phyloP scores from a whole-genome alignment of 2,329 filamentous ascomycete genomes.

The Rutstroemia sydowiana region DNA sequence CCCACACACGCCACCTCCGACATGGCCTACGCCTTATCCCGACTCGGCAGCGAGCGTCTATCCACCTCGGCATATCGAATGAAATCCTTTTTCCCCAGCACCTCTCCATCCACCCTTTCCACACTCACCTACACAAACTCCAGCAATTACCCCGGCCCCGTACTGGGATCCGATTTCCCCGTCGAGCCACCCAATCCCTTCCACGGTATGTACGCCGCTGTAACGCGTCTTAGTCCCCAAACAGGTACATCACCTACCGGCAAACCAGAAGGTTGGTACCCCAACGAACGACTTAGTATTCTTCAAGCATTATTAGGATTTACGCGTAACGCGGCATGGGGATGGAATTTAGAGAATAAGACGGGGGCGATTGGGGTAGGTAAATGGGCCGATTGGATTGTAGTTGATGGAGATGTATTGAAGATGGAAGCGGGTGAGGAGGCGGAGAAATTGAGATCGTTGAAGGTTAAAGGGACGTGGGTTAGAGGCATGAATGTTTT shows the following conservation, averaged over 20 bases:
- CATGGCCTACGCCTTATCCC: constrained; percentile 56
- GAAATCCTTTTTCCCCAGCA: constrained; percentile 47
- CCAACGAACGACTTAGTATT: constrained; percentile 49
- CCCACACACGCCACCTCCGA: constrained; percentile 67
- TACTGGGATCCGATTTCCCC: constrained; percentile 65
- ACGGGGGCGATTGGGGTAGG: constrained; percentile 53
- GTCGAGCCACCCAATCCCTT: constrained; percentile 63
- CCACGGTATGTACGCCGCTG: constrained; percentile 61
- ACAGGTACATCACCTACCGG: constrained; percentile 45
- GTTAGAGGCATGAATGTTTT: constrained; percentile 43
- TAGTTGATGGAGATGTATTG: constrained; percentile 53
- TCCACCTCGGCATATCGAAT: constrained; percentile 56
- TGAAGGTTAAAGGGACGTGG: constrained; percentile 61
- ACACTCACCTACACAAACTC: too few species aligned
- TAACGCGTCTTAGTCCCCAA: constrained; percentile 51
- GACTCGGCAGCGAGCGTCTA: constrained; percentile 51
- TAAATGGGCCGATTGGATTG: constrained; percentile 62
- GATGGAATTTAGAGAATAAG: constrained; percentile 49
- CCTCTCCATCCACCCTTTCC: too few species aligned
- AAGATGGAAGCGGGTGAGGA: constrained; percentile 13
- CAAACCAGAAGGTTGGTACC: constrained; percentile 45
- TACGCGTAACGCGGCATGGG: constrained; percentile 51
- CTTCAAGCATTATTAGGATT: constrained; percentile 57
- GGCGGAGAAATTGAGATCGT: constrained; percentile 42
- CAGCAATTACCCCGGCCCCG: constrained; percentile 31